These are phyloP conservation scores for Annulohypoxylon moriforme DNA, from an alignment of 495 filamentous ascomycete species.

Conservation along the genomic window DNA sequence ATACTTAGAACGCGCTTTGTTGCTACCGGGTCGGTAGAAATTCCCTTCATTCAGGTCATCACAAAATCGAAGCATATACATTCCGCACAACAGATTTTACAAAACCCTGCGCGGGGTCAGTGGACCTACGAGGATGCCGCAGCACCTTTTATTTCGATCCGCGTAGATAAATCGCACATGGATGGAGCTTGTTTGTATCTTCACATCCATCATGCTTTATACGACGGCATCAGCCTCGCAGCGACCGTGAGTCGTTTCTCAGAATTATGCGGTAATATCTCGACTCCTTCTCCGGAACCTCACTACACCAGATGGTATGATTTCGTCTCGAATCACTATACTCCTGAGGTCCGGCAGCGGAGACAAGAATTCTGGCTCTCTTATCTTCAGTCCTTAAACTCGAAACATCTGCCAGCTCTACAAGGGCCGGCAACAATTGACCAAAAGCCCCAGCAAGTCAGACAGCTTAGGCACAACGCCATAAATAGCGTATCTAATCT, in stretches of 20 bases:
- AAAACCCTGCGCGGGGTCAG: constrained; percentile 17
- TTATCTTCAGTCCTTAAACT: constrained; percentile 56
- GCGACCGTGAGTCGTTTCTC: constrained; percentile 56
- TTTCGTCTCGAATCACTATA: constrained; percentile 26
- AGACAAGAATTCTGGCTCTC: constrained; percentile 64
- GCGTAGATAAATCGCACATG: constrained; percentile 6
- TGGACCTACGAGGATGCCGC: constrained; percentile 26
- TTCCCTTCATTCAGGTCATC: constrained; percentile 67
- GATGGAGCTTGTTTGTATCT: constrained; percentile 51
- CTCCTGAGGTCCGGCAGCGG: constrained; percentile 23
- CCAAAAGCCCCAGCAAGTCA: constrained; percentile 11
- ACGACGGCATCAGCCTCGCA: constrained; percentile 77
- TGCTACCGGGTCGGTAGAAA: constrained; percentile 53
- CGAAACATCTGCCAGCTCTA: not conserved
- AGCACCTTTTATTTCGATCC: constrained; percentile 34
- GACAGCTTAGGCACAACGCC: constrained; percentile 31
- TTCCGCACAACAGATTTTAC: constrained; percentile 11
- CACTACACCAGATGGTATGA: constrained; percentile 36
- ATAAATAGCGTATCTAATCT: constrained; percentile 35
- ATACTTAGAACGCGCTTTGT: constrained; percentile 73
- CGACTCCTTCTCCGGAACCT: not conserved
- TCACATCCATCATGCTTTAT: constrained; percentile 79
- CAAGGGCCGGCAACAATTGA: not conserved
- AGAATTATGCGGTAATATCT: constrained; percentile 29
- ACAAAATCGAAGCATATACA: constrained; percentile 41